Evolutionary conservation across 805 yeast species (phyloP), one percentile per base, ranked within the genome.

Genomic region (Wilhelminamyces savonicus): DNA sequence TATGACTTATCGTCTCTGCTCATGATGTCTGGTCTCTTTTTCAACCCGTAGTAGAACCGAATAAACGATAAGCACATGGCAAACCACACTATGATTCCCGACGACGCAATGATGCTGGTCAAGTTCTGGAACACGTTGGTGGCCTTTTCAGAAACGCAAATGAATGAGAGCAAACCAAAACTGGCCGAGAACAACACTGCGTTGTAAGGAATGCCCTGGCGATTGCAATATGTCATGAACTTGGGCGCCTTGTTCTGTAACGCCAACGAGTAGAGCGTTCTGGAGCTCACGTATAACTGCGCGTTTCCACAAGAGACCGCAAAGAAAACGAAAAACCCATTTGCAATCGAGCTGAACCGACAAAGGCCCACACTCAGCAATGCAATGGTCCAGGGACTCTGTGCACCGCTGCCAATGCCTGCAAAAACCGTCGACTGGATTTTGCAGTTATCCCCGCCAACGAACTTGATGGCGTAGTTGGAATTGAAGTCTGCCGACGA

Each of bases 81-180:
- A 40, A 69, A 66, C 95, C 95, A 86, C 24, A 82, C 85, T 21
- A 86, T 55, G 30, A 85, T 71, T 0, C 87, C 88, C 1, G 88
- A 71, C 0, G 88, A 74, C 3, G 88, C 76, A 30, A 83, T 71
- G 21, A 83, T 66, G 41, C 77, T 76, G 6, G 82, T 71, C 34
- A 83, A 57, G 42, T 79, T 73, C 36, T 74, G 81, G 41, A 84
- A 83, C 4, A 80, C 80, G 11, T 61, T 54, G 11, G 81, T 71
- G 0, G 87, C 77, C 22, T 63, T 52, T 31, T 69, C 62, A 25
- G 74, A 66, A 4, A 79, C 76, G 3, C 83, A 71, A 14, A 81
- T 48, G 48, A 62, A 82, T 0, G 86, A 71, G 21, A 82, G 53
- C 3, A 74, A 46, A 0, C 84, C 82, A 48, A 82, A 74, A 1